Conservation (phyloP, 345 rosid species). For the Diplotaxis tenuifolia region DNA sequence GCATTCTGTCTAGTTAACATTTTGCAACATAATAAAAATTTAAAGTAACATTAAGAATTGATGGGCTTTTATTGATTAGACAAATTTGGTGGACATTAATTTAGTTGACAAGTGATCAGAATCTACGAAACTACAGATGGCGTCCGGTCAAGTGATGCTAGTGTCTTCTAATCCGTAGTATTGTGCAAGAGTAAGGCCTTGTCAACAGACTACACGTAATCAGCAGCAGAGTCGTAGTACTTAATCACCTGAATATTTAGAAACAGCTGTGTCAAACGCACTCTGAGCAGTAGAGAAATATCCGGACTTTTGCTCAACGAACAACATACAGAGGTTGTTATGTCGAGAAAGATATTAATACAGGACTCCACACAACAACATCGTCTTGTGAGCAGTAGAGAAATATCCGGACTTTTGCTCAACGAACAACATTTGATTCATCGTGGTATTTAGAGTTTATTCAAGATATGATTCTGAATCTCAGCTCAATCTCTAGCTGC, state of each 20-base stretch:
- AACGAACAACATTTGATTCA: background rate
- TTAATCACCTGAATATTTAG: background rate
- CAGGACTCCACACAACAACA: background rate
- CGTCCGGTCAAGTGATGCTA: background rate
- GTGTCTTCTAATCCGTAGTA: background rate
- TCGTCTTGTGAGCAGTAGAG: background rate
- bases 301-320: background rate
- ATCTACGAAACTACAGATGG: background rate
- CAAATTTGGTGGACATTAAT: background rate
- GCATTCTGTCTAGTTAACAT: background rate
- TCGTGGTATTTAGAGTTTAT: background rate
- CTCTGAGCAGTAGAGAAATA: background rate
- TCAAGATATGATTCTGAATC: background rate
- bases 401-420: background rate
- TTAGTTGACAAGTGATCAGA: background rate
- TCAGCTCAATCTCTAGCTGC: background rate
- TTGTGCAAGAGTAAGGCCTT: background rate
- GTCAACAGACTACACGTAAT: background rate
- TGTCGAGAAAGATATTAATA: background rate
- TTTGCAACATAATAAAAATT: too few relatives aligned
- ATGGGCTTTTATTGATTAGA: background rate
- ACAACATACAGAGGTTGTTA: background rate
- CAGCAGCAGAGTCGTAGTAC: background rate
- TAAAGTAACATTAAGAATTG: background rate
- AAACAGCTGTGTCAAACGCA: background rate